Evolutionary conservation across 257 asterid species (phyloP).

Genomic region (Nemophila menziesii): DNA sequence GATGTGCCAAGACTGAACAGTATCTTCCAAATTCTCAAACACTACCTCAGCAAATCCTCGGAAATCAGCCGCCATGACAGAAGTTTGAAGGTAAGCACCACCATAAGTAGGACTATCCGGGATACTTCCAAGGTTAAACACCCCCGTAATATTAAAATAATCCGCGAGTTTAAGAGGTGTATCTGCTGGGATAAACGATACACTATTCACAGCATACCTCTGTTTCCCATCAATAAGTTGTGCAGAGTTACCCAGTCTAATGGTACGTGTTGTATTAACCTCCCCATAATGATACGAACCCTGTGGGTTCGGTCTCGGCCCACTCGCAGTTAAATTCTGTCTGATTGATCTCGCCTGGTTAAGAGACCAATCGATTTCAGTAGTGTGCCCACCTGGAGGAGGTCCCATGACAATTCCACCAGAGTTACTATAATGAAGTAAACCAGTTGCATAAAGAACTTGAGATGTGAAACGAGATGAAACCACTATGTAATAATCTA

Average conservation of each 20-base stretch:
- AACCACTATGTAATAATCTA: conserved; percentile 19
- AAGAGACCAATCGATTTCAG: conserved; percentile 22
- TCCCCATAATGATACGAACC: conserved; percentile 27
- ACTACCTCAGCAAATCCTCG: conserved; percentile 22
- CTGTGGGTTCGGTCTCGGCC: conserved; percentile 28
- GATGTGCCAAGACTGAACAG: conserved; percentile 25
- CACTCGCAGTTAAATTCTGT: conserved; percentile 26
- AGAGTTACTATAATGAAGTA: conserved; percentile 22
- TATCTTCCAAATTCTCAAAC: conserved; percentile 18
- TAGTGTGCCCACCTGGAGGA: conserved; percentile 26
- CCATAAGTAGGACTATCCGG: conserved; percentile 17
- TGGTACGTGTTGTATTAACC: conserved; percentile 21
- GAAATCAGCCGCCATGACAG: conserved; percentile 29
- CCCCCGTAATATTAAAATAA: conserved; percentile 23
- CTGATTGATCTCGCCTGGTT: conserved; percentile 24
- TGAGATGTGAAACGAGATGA: conserved; percentile 21
- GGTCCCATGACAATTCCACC: conserved; percentile 20
- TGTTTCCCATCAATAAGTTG: conserved; percentile 21
- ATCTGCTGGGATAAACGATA: conserved; percentile 21
- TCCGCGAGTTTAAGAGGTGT: conserved; percentile 32
- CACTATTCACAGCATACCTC: conserved; percentile 24
- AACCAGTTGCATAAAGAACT: conserved; percentile 15
- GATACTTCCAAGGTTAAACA: conserved; percentile 18
- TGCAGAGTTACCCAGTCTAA: conserved; percentile 19
- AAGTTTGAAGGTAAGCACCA: conserved; percentile 19